Evolutionary conservation across 306 rosid genomes (phyloP), one percentile per base, ranked within the genome.

Genomic region (Gastrolobium villosum): DNA sequence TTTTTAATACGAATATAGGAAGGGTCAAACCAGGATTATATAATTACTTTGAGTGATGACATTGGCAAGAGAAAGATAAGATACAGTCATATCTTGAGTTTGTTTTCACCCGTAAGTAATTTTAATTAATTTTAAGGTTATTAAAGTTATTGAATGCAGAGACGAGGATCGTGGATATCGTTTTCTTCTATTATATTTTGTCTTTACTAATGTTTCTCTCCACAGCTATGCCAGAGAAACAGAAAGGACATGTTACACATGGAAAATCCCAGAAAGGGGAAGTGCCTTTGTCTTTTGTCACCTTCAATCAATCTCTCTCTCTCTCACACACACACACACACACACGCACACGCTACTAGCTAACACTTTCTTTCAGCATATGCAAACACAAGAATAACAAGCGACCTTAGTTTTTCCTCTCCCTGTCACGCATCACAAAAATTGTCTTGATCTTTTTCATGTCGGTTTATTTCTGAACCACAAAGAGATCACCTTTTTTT

Each of bases 241-340:
- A 50, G 65, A 66, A 72, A 81, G 76, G 83, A 84, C 81, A 72
- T 60, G 67, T 59, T 57, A 40, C 88, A 81, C 88, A 80, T 79
- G 79, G 60, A 56, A 70, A 76, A 65, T 49, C 73, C 81, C 79
- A 65, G 52, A 63, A 60, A 37, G 63, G 45, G 60, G 41, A 77
- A 68, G 28, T 32, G 8, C 43, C 71, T 56, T 6, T 13, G 55
- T 65, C 82, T 72, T 65, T 81, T 84, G 65, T 72, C 74, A 50
- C 57, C 78, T 81, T 81, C 66, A 35, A 71, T 44, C 40, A 30
- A 10, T 77, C 74, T 6, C 32, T 34, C 48, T 10, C 49, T 66
- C 44, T 62, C 34, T 44, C 61, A 1, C 66, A 7, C 45, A 48
- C 63, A 36, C 50, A 13, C 7, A 53, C 15, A 20, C 26, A 20